A percentile compares a stretch with the other conserved stretches of the same genome.
Evolutionary conservation across 345 rosid genomes (phyloP).

Genomic region (Hibiscus trionum): DNA sequence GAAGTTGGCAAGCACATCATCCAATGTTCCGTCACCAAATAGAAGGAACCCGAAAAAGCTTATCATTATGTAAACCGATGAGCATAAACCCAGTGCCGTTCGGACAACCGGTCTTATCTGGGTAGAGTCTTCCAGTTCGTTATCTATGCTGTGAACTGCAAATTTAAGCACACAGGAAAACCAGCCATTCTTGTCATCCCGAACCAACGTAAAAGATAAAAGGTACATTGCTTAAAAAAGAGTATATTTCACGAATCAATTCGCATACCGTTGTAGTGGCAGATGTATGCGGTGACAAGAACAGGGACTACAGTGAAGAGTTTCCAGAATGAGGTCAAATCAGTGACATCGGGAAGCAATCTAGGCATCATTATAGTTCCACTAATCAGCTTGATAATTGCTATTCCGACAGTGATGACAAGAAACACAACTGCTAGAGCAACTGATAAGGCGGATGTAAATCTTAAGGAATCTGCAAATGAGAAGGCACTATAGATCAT

Average conservation of each 20-base stretch:
- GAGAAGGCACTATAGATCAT: background rate
- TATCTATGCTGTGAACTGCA: background rate
- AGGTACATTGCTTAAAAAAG: background rate
- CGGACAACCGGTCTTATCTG: background rate
- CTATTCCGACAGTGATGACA: background rate
- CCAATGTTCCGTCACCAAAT: background rate
- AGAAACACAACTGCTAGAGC: background rate
- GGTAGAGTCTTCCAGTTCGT: background rate
- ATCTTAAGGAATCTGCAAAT: background rate
- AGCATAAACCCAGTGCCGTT: background rate
- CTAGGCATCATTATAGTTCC: background rate
- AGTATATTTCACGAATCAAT: background rate
- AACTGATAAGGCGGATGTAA: background rate
- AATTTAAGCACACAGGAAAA: background rate
- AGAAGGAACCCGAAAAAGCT: background rate
- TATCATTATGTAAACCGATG: background rate
- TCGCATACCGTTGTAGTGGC: background rate
- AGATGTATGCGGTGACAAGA: background rate
- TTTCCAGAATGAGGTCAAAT: background rate
- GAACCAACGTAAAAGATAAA: background rate
- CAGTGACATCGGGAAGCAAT: background rate
- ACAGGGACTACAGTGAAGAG: background rate
- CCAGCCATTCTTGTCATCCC: background rate
- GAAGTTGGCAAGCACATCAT: background rate
- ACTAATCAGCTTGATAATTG: background rate